Percentiles rank a stretch among this genome's conserved stretches.
Conservation (phyloP, 2,329 filamentous ascomycete genomes). For the Cylindrodendrum hubeiense region DNA sequence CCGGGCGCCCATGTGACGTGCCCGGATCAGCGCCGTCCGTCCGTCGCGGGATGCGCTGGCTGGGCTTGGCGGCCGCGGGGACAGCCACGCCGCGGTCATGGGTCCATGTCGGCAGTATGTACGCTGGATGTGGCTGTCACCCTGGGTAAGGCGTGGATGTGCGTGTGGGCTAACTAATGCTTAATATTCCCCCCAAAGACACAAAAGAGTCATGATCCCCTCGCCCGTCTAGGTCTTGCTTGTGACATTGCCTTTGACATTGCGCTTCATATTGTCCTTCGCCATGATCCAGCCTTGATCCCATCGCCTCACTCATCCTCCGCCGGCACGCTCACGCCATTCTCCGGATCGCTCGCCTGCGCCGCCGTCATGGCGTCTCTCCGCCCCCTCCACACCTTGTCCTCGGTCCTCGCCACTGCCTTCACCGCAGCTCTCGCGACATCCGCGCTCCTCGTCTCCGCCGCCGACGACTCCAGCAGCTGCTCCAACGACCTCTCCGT, state of each 20-base stretch:
- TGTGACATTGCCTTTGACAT: not conserved
- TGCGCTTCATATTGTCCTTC: not conserved
- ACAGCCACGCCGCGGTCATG: not conserved
- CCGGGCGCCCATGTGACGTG: too few relatives aligned
- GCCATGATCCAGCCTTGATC: constrained; percentile 8
- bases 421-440: not conserved
- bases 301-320: not conserved
- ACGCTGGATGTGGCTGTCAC: not conserved
- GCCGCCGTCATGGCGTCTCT: constrained; percentile 3
- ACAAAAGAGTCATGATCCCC: not conserved
- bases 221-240: not conserved
- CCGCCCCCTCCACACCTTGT: not conserved
- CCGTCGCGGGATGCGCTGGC: too few relatives aligned
- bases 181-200: not conserved
- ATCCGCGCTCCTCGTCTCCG: not conserved
- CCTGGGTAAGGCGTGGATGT: not conserved
- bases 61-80: too few relatives aligned
- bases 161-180: not conserved
- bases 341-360: not conserved
- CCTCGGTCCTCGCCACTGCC: constrained; percentile 5
- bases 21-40: too few relatives aligned
- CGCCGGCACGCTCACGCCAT: not conserved
- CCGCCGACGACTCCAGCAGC: constrained; percentile 2
- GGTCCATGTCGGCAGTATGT: not conserved
- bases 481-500: constrained; percentile 53